Evolutionary conservation across 306 rosid species (phyloP).

Genomic region (Arachis hypogaea): DNA sequence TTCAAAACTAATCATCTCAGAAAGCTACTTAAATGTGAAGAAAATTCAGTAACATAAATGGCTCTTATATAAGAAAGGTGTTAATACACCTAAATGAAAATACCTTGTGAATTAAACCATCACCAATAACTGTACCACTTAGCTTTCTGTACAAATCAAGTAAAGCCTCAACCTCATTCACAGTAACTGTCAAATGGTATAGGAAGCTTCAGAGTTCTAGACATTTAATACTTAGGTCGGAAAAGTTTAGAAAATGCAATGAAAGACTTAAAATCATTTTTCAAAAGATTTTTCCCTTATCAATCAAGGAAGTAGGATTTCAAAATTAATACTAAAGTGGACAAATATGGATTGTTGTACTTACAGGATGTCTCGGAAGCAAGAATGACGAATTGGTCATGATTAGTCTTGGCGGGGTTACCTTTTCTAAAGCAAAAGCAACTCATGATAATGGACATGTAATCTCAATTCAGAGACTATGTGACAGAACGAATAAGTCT

Average conservation of each 20-base stretch:
- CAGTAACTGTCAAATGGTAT: slow-evolving; percentile 58
- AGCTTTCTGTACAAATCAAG: slow-evolving; percentile 60
- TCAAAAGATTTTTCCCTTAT: no score
- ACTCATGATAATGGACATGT: slow-evolving; percentile 38
- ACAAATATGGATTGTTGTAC: slow-evolving; percentile 32
- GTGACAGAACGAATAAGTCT: background rate
- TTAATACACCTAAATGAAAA: slow-evolving; percentile 14
- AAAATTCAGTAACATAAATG: slow-evolving; percentile 2
- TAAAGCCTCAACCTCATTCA: slow-evolving; percentile 83
- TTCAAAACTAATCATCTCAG: slow-evolving; percentile 16
- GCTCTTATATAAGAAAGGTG: background rate
- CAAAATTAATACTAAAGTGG: background rate
- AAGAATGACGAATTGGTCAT: slow-evolving; percentile 45
- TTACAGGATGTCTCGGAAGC: slow-evolving; percentile 77
- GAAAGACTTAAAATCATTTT: no score
- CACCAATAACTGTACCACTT: slow-evolving; percentile 60
- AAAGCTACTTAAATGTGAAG: background rate
- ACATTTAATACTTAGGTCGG: no score
- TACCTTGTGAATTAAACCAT: slow-evolving; percentile 78
- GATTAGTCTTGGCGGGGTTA: slow-evolving; percentile 33
- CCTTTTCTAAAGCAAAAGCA: slow-evolving; percentile 51
- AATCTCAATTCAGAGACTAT: background rate
- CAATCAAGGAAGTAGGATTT: background rate
- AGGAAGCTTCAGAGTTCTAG: slow-evolving; percentile 9
- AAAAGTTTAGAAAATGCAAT: no score